These are phyloP conservation scores for Apiotrichum mycotoxinovorans DNA, from an alignment of 1,284 basidiomycete species.

Conservation along the genomic window DNA sequence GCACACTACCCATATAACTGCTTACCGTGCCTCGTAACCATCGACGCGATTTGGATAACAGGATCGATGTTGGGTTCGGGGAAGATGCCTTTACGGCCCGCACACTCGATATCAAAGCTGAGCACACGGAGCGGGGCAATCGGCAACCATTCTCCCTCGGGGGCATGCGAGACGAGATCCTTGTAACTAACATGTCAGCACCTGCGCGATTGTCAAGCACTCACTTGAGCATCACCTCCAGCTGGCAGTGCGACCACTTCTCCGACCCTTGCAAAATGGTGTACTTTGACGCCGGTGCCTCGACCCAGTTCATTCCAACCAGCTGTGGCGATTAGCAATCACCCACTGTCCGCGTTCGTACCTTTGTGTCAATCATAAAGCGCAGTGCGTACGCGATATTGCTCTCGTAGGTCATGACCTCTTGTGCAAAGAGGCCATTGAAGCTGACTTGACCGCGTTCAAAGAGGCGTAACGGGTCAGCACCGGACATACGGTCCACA, in stretches of 20 bases:
- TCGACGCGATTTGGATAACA: slow-evolving; percentile 94
- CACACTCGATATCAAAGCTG: slow-evolving; percentile 97
- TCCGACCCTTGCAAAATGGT: slow-evolving; percentile 57
- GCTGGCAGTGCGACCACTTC: slow-evolving; percentile 76
- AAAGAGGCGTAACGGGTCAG: slow-evolving; percentile 65
- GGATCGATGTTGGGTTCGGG: slow-evolving; percentile 83
- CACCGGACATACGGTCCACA: slow-evolving; percentile 4
- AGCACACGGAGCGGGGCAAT: slow-evolving; percentile 86
- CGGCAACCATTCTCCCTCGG: slow-evolving; percentile 84
- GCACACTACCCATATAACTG: not conserved
- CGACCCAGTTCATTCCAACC: slow-evolving; percentile 97
- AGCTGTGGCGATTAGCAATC: slow-evolving; percentile 55
- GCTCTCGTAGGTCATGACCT: slow-evolving; percentile 76
- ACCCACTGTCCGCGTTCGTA: slow-evolving; percentile 35
- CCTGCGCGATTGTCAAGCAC: slow-evolving; percentile 23
- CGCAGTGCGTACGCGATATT: slow-evolving; percentile 83
- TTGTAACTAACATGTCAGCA: slow-evolving; percentile 60
- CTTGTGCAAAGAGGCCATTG: slow-evolving; percentile 62
- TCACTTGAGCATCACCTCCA: slow-evolving; percentile 74
- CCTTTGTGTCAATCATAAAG: slow-evolving; percentile 95
- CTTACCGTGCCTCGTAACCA: slow-evolving; percentile 90
- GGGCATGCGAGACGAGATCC: slow-evolving; percentile 76
- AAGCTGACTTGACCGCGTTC: slow-evolving; percentile 77
- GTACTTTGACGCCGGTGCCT: slow-evolving; percentile 77
- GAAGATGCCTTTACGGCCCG: slow-evolving; percentile 90